phyloP scores from a whole-genome alignment of 2,329 filamentous ascomycete species.

The Calonectria pseudoturangicola region DNA sequence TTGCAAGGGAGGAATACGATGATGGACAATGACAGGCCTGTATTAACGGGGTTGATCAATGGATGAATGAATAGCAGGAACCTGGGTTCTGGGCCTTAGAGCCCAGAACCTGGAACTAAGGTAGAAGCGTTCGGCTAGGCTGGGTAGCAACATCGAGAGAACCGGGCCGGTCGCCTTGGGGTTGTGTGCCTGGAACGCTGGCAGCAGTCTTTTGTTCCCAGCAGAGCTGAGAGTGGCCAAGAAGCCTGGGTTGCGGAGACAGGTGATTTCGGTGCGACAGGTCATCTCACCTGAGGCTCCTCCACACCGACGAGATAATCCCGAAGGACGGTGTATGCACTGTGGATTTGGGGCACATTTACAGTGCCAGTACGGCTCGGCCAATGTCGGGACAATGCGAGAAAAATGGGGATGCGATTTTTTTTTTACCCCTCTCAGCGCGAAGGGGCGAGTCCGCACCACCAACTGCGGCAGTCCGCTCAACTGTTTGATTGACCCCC shows the following conservation, averaged over 20 bases:
- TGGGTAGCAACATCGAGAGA: slow-evolving; percentile 30
- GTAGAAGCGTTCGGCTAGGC: slow-evolving; percentile 28
- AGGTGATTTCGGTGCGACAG: slow-evolving; percentile 49
- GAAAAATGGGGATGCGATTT: slow-evolving; percentile 43
- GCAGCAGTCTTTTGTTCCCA: slow-evolving; percentile 21
- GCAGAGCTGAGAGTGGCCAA: slow-evolving; percentile 24
- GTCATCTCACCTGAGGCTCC: slow-evolving; percentile 51
- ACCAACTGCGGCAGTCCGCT: slow-evolving; percentile 26
- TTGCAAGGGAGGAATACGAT: slow-evolving; percentile 48
- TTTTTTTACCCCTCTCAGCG: slow-evolving; percentile 12
- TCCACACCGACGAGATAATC: slow-evolving; percentile 43
- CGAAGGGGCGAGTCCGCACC: neutral
- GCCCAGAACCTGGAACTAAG: slow-evolving; percentile 31
- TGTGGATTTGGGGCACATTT: slow-evolving; percentile 11
- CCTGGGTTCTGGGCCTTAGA: slow-evolving; percentile 13
- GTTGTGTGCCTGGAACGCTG: slow-evolving; percentile 39
- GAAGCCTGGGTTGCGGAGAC: slow-evolving; percentile 43
- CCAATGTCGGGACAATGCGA: slow-evolving; percentile 49
- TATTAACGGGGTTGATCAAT: neutral
- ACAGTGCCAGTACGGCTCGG: slow-evolving; percentile 51
- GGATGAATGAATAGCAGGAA: slow-evolving; percentile 24
- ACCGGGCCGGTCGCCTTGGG: slow-evolving; percentile 39
- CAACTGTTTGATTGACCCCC: slow-evolving; percentile 35
- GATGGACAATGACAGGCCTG: slow-evolving; percentile 35
- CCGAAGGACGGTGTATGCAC: slow-evolving; percentile 39